Evolutionary conservation across 345 rosid species (phyloP).

Genomic region (Eutrema yunnanense): DNA sequence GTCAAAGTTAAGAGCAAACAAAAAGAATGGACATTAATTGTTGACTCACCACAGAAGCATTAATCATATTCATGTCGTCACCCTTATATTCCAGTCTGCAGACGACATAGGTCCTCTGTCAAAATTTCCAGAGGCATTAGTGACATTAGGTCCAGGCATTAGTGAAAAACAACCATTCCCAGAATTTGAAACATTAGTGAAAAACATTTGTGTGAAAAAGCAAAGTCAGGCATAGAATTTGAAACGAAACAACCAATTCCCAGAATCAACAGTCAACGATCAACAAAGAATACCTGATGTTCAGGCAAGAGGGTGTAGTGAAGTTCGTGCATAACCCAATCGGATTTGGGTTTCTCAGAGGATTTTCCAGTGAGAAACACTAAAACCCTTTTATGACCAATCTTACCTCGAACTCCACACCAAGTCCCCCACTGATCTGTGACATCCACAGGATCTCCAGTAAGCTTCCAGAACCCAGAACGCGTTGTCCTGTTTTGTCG

Average conservation of each 20-base stretch:
- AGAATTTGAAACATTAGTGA: no score
- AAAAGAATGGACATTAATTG: not conserved
- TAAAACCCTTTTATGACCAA: constrained; percentile 37
- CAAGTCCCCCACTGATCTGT: not conserved
- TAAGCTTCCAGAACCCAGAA: constrained; percentile 41
- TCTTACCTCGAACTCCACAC: not conserved
- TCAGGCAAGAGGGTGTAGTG: constrained; percentile 3
- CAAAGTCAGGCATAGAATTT: no score
- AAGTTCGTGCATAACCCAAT: constrained; percentile 25
- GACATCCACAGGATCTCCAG: constrained; percentile 3
- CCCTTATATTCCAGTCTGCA: constrained; percentile 28
- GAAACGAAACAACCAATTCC: no score
- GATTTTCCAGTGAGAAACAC: constrained; percentile 7
- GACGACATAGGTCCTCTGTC: constrained; percentile 13
- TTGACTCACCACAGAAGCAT: constrained; percentile 29
- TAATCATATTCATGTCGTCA: not conserved
- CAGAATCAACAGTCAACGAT: no score
- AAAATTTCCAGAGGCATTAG: not conserved
- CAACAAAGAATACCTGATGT: not conserved
- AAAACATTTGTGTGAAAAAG: not conserved
- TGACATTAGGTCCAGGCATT: no score
- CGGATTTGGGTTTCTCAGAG: not conserved
- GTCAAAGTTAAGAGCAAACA: not conserved
- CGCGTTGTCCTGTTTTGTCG: constrained; percentile 25
- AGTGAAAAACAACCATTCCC: not conserved